Evolutionary conservation across 2,329 filamentous ascomycete species (phyloP), one percentile per base, ranked within the genome.

Genomic region (Sporothrix protearum): DNA sequence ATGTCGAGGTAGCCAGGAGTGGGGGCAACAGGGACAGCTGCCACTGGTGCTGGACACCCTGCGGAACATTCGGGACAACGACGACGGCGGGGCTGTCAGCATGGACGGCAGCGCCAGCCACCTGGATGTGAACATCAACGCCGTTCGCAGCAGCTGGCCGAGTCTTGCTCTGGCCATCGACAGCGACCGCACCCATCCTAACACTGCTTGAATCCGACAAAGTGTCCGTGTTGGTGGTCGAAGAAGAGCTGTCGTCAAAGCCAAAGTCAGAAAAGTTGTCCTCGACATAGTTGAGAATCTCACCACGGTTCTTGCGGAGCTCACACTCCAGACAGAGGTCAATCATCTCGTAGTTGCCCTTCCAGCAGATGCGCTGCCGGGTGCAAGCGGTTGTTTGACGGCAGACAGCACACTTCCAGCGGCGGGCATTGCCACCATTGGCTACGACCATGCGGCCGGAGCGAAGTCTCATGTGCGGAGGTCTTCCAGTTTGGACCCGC

Each of bases 251-350:
- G 53, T 22, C 22, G 12, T 16, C 59, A 53, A 53, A 53, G 22
- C n/a, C 36, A 36, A 47, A 12, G 25, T 59, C 30, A 7, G 2
- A 30, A 12, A 12, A 16, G 3, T 49, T 42, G 8, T 66, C 25
- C 14, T n/a, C 42, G 8, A 66, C 25, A 28, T 45, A 16, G 36
- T 42, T 16, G 25, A 66, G 63, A 25, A 55, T 55, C 28, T 53
- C 47, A 19, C 63, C 63, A 16, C 45, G 64, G 14, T 67, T 51
- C 28, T 16, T n/a, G 25, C 45, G 39, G 14, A 45, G 25, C 64
- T 67, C 64, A 19, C 64, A 67, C 1, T 14, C 16, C 16, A 36
- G 45, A 14, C 64, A 67, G 25, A 67, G 64, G 25, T 67, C 64
- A 1, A 67, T 8, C 28, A 67, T 36, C 45, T 67, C 45, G 45